Percentiles rank a stretch among this genome's conserved stretches.
These are phyloP conservation scores for Cronartium quercuum DNA, from an alignment of 1,284 basidiomycete species.

Conservation along the genomic window DNA sequence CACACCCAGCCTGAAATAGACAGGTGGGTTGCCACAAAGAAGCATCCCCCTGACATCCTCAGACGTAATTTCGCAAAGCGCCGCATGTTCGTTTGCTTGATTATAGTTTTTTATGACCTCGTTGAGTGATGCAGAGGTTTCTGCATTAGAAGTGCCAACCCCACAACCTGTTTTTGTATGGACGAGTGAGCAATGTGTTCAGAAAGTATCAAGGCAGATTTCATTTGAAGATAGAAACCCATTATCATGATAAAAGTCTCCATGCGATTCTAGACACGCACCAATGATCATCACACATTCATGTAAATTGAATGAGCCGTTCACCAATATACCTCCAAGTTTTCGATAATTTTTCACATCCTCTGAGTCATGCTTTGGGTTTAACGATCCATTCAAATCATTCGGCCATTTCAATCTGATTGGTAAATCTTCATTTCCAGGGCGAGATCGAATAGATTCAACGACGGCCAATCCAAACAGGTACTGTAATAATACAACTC, in stretches of 20 bases:
- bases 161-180: conserved; percentile 88
- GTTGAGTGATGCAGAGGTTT: conserved; percentile 67
- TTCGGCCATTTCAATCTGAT: conserved; percentile 96
- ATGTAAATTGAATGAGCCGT: conserved; percentile 67
- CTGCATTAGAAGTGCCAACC: conserved; percentile 74
- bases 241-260: no score
- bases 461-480: conserved; percentile 82
- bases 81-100: conserved; percentile 54
- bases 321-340: conserved; percentile 84
- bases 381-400: conserved; percentile 72
- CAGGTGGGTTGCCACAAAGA: no score
- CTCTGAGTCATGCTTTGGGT: conserved; percentile 51
- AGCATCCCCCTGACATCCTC: no score
- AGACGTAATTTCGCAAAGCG: no score
- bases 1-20: no score
- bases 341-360: conserved; percentile 55
- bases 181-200: no score
- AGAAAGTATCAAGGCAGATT: background rate
- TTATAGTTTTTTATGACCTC: conserved; percentile 11
- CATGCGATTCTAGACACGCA: background rate
- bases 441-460: conserved; percentile 60
- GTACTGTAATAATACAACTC: conserved; percentile 92
- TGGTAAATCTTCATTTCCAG: conserved; percentile 52
- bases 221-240: no score
- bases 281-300: conserved; percentile 30